A percentile compares a stretch with the other conserved stretches of the same genome.
Evolutionary conservation across 345 rosid species (phyloP).

Genomic region (Theobroma cacao): DNA sequence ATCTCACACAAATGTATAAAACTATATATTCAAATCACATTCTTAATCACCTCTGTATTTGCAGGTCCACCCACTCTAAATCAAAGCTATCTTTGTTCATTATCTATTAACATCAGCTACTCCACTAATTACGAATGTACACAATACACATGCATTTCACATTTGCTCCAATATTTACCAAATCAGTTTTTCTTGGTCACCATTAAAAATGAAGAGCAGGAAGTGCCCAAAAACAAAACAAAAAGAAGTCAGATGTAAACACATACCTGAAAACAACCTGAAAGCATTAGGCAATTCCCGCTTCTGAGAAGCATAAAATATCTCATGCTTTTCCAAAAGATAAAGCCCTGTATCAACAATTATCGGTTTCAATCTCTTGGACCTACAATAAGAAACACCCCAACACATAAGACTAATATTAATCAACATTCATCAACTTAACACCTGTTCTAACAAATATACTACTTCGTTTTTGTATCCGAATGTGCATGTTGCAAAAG

Average conservation of each 20-base stretch:
- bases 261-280: constrained; percentile 71
- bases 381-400: constrained; percentile 43
- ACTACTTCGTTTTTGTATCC: not conserved
- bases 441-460: not conserved
- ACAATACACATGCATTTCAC: not conserved
- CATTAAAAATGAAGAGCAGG: not conserved
- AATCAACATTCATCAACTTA: not conserved
- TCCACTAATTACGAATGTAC: not conserved
- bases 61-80: not conserved
- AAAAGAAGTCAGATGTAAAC: not conserved
- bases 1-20: not conserved
- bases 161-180: not conserved
- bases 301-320: constrained; percentile 82
- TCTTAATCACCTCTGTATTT: constrained; percentile 2
- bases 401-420: not conserved
- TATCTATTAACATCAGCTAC: not conserved
- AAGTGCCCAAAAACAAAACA: not conserved
- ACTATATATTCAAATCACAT: not conserved
- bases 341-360: constrained; percentile 97
- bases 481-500: not conserved
- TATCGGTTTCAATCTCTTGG: constrained; percentile 74
- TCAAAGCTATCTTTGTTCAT: not conserved
- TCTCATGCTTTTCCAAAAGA: constrained; percentile 58
- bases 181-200: not conserved
- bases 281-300: constrained; percentile 77